phyloP scores from a whole-genome alignment of 228 moss, liverwort and hornwort species.

The Sphagnum magellanicum region DNA sequence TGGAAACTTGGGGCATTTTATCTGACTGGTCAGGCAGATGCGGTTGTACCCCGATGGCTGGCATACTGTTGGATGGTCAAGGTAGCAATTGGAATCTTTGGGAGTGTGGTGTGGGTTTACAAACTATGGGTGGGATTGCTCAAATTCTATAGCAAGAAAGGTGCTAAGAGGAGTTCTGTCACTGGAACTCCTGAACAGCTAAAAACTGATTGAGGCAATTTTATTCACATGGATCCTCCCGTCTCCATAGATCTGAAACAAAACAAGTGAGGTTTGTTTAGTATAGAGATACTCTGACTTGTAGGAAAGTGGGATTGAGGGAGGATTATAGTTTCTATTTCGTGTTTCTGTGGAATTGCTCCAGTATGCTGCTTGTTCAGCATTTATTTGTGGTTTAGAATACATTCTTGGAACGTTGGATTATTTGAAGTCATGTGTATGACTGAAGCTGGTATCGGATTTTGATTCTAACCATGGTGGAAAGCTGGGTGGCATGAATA shows the following conservation, averaged over 20 bases:
- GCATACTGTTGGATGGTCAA: constrained; percentile 95
- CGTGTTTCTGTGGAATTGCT: constrained; percentile 1
- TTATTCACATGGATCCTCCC: constrained; percentile 12
- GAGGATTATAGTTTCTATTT: neutral
- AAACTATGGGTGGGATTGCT: constrained; percentile 94
- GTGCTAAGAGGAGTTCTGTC: constrained; percentile 16
- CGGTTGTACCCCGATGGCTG: constrained; percentile 84
- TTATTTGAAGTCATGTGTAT: too few species aligned
- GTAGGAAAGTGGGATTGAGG: neutral
- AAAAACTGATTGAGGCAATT: neutral
- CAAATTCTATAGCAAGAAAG: constrained; percentile 60
- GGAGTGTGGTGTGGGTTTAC: constrained; percentile 95
- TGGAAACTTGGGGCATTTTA: constrained; percentile 73
- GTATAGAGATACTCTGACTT: neutral
- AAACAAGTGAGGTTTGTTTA: constrained; percentile 4
- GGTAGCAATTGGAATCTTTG: constrained; percentile 75
- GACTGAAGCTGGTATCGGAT: too few species aligned
- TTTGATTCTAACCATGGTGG: too few species aligned
- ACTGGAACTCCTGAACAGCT: constrained; percentile 14
- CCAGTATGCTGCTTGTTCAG: neutral
- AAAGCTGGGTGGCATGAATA: too few species aligned
- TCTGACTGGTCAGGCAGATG: constrained; percentile 69
- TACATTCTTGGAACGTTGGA: constrained; percentile 9
- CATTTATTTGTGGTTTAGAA: neutral
- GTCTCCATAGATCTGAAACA: neutral